phyloP scores from a whole-genome alignment of 306 rosid genomes.

The Pterocarpus santalinus region DNA sequence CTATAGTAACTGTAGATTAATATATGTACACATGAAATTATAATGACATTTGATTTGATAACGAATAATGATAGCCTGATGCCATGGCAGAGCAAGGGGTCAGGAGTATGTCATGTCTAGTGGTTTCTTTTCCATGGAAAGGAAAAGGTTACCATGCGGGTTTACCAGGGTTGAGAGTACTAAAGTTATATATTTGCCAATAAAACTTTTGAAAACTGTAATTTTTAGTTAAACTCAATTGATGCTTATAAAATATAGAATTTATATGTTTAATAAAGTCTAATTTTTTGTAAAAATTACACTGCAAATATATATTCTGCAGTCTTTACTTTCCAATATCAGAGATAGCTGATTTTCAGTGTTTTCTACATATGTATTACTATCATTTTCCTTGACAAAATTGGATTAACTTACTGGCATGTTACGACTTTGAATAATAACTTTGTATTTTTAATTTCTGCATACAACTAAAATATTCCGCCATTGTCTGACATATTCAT shows the following conservation, averaged over 20 bases:
- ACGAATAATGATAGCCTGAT: constrained; percentile 7
- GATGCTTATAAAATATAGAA: too few relatives aligned
- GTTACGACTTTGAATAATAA: too few relatives aligned
- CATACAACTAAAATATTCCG: background rate
- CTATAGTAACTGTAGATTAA: constrained; percentile 26
- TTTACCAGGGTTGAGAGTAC: background rate
- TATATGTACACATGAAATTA: constrained; percentile 19
- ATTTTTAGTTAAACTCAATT: too few relatives aligned
- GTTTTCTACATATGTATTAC: background rate
- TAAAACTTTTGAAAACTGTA: too few relatives aligned
- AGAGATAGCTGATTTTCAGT: background rate
- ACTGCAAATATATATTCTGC: too few relatives aligned
- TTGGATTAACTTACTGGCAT: too few relatives aligned
- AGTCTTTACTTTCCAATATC: too few relatives aligned
- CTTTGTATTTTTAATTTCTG: background rate
- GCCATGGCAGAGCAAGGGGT: constrained; percentile 23
- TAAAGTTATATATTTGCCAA: background rate
- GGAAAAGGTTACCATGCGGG: background rate
- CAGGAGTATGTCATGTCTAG: constrained; percentile 17
- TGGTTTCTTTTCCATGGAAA: background rate
- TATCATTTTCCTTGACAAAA: too few relatives aligned
- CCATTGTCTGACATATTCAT: background rate
- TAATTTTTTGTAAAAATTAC: too few relatives aligned
- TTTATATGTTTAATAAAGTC: too few relatives aligned
- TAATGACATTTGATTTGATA: constrained; percentile 19